Evolutionary conservation across 441 rosid genomes (phyloP), one percentile per base, ranked within the genome.

Genomic region (Theobroma grandiflorum): DNA sequence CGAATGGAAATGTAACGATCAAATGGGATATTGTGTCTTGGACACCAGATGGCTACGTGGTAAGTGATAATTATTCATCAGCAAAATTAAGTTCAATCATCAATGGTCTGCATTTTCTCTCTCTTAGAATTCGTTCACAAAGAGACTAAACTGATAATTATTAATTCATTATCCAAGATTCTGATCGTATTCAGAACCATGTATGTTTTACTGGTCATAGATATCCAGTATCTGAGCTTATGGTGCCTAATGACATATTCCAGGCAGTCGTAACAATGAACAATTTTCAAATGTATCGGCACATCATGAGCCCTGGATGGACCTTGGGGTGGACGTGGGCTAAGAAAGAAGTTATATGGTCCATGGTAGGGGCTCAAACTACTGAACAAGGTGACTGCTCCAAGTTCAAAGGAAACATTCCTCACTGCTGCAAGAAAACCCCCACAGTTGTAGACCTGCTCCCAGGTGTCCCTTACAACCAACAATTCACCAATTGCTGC

Each of bases 371-470:
- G 20, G 90, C 98, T 18, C 97, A 95, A 83, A 87, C 99, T n/a
- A 89, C 93, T 1, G 98, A 95, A 76, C 99, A 95, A 87, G 99
- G 99, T 43, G 98, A 95, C 69, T 95, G 98, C 80, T 93, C 98
- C 81, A 95, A 92, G 88, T 95, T 92, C 88, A 93, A 92, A 77
- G 95, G 86, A 2, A 88, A 87, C 68, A 83, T 92, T 68, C 99
- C 99, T 80, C 99, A 92, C 69, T 90, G 94, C 80, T 94, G 99
- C 85, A 91, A 90, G 91, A 89, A 84, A 82, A 88, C 79, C 18
- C 99, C 98, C 0, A 88, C 91, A 0, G 93, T 91, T 10, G 94
- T 92, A 40, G 99, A 95, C 85, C 85, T 95, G 76, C 85, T 95
- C 63, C 96, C 97, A 0, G 89, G 88, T 38, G 94, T 86, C 40